phyloP scores from a whole-genome alignment of 805 yeast species.

The Wickerhamiella allomyrinae region DNA sequence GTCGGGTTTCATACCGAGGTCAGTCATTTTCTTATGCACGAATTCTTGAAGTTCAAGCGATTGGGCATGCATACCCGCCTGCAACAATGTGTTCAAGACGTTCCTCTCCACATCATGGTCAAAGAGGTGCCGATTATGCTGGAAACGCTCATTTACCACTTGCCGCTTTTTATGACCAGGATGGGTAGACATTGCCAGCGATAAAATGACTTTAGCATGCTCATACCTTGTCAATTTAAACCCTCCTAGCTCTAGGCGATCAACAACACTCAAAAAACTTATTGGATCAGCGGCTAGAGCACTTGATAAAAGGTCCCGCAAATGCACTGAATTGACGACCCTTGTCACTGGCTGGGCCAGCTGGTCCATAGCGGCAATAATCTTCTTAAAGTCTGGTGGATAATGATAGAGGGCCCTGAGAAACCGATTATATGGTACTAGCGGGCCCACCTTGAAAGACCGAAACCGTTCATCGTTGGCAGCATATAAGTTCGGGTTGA shows the following conservation, averaged over 20 bases:
- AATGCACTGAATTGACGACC: constrained; percentile 20
- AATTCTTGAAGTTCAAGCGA: constrained; percentile 10
- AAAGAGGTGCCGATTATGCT: constrained; percentile 8
- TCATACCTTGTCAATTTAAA: constrained; percentile 24
- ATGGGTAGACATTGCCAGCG: constrained; percentile 4
- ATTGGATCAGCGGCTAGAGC: constrained; percentile 9
- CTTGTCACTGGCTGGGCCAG: constrained; percentile 26
- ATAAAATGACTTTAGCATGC: constrained; percentile 16
- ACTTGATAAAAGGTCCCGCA: constrained; percentile 22
- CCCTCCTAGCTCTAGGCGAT: constrained; percentile 18
- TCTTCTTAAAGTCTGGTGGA: not conserved
- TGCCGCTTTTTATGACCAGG: constrained; percentile 3
- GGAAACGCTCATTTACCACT: constrained; percentile 6
- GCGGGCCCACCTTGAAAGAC: not conserved
- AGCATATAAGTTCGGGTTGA: not conserved
- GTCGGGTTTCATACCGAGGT: constrained; percentile 18
- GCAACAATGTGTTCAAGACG: constrained; percentile 22
- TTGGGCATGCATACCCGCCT: constrained; percentile 16
- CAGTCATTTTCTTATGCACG: constrained; percentile 14
- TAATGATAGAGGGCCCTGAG: constrained; percentile 5
- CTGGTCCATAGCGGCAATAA: constrained; percentile 6
- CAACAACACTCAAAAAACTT: constrained; percentile 12
- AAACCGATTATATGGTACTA: constrained; percentile 3
- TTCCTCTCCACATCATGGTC: constrained; percentile 7
- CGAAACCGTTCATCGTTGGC: not conserved